These are phyloP conservation scores for Aspergillus asperescens DNA, from an alignment of 495 filamentous ascomycete species.

Conservation along the genomic window DNA sequence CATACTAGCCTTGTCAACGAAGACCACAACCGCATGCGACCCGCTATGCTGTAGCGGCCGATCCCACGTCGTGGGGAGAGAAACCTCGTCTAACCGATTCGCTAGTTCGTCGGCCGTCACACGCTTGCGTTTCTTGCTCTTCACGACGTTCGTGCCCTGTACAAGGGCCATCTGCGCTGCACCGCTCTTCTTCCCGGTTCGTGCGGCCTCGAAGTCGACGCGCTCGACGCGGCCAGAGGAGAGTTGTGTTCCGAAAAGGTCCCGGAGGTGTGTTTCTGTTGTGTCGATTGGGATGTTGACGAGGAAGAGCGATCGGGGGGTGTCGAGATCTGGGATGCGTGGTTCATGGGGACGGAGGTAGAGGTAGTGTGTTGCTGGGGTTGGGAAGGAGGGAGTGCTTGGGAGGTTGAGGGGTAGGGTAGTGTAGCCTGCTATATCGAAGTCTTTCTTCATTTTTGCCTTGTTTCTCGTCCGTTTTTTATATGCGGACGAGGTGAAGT, in stretches of 20 bases:
- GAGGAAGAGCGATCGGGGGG: conserved; percentile 73
- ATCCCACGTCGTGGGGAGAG: conserved; percentile 68
- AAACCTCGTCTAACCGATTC: conserved; percentile 45
- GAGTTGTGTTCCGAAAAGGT: conserved; percentile 63
- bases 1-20: conserved; percentile 73
- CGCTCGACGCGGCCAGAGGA: conserved; percentile 70
- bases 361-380: conserved; percentile 69
- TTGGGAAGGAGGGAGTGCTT: conserved; percentile 50
- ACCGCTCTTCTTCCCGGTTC: conserved; percentile 36
- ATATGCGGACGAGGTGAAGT: conserved; percentile 7
- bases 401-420: conserved; percentile 56
- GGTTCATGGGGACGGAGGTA: conserved; percentile 80
- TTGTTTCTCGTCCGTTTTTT: background rate
- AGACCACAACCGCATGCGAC: conserved; percentile 69
- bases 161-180: conserved; percentile 12
- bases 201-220: conserved; percentile 61
- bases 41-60: conserved; percentile 66
- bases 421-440: conserved; percentile 45
- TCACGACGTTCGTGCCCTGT: conserved; percentile 22
- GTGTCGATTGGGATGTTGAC: conserved; percentile 85
- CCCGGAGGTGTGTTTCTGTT: conserved; percentile 68
- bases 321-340: conserved; percentile 64
- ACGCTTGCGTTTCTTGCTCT: conserved; percentile 64
- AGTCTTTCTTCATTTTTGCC: conserved; percentile 35
- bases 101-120: conserved; percentile 48